Evolutionary conservation across 352 stramenopile species (phyloP), one percentile per base, ranked within the genome.

Genomic region (Phytophthora pinifolia): DNA sequence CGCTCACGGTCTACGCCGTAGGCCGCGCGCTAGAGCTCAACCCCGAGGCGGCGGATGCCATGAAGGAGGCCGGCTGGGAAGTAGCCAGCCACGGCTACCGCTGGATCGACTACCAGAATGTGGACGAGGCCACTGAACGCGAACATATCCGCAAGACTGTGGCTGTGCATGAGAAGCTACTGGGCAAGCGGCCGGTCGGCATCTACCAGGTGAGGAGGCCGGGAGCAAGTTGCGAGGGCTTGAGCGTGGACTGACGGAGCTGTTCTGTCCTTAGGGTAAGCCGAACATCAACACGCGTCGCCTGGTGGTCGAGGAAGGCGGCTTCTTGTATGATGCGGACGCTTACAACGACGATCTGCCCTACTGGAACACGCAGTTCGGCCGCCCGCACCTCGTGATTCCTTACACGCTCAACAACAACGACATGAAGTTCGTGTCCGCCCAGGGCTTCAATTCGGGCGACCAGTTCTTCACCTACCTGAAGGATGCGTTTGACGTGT

Each of bases 241-340:
- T 29, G 6, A 8, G 25, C 5, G 25, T 29, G 25, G 25, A 8
- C 25, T 29, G 25, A 29, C 6, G 25, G 25, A 29, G 25, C 5
- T 29, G 6, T 29, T 29, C 1, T 29, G 25, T 29, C 25, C 8
- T 29, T 29, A 29, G 74, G 96, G 94, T 52, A 98, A 97, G 52
- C 96, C 96, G 1, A 98, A 97, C 70, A 72, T 86, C 6, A 96
- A 95, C 53, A 98, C 95, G 33, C 80, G 94, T 27, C 74, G 75
- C 38, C 69, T 98, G 0, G 88, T 98, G 33, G 78, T 98, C 6
- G 76, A 94, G 22, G 92, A 98, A 74, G 92, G 91, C 52, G 77
- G 89, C n/a, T 98, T 98, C 48, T 62, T 98, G 44, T 98, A 98
- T 73, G 95, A 98, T 76, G 91, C 91, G 6, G 95, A 98, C 70